These are phyloP conservation scores for Closterium sp. DNA, from an alignment of 139 green algal genomes.

Conservation along the genomic window DNA sequence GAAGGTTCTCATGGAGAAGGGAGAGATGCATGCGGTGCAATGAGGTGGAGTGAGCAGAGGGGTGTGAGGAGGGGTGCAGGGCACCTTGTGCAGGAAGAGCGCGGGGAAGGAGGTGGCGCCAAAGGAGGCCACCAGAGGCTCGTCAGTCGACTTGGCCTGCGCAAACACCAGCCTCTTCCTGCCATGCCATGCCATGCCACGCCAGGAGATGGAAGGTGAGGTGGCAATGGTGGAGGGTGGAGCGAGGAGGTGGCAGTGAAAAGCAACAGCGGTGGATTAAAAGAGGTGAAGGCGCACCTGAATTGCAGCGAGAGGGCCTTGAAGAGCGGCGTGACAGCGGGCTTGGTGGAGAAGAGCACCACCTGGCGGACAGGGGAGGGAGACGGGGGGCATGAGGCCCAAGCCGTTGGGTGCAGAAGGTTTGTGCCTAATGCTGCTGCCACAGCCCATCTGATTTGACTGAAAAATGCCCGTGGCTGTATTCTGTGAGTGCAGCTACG, in stretches of 20 bases:
- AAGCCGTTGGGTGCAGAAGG: too few relatives aligned
- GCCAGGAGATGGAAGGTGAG: too few relatives aligned
- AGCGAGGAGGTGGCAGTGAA: background rate
- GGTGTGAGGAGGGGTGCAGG: background rate
- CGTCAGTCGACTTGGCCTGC: background rate
- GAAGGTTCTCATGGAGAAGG: too few relatives aligned
- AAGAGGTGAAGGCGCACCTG: background rate
- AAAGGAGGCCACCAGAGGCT: background rate
- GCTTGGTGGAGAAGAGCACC: constrained; percentile 18
- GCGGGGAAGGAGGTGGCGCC: background rate
- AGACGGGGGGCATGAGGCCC: background rate
- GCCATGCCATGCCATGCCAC: background rate
- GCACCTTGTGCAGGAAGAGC: background rate
- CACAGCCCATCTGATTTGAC: too few relatives aligned
- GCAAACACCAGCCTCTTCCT: background rate
- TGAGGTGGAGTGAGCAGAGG: too few relatives aligned
- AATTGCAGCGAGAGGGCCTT: constrained; percentile 12
- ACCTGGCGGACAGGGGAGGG: background rate
- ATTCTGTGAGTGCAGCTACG: too few relatives aligned
- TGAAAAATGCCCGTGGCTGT: too few relatives aligned
- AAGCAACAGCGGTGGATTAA: background rate
- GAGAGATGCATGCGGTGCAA: too few relatives aligned
- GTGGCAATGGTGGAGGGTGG: too few relatives aligned
- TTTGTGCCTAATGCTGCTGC: too few relatives aligned
- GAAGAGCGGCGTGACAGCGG: constrained; percentile 6